These are phyloP conservation scores for Barbarea vulgaris DNA, from an alignment of 345 rosid species.

Conservation along the genomic window DNA sequence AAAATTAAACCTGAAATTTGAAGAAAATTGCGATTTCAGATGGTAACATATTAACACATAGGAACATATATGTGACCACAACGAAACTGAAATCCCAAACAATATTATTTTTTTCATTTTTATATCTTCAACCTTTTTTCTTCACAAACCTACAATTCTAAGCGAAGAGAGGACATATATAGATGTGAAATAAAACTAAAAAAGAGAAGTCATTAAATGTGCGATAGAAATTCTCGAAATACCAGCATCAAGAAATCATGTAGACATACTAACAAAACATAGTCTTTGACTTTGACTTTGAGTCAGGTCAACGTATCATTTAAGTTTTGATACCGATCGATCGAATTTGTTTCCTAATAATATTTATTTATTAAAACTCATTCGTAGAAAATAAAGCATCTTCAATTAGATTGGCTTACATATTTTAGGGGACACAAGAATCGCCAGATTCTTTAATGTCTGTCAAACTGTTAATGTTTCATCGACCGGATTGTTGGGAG, in stretches of 20 bases:
- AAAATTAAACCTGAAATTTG: not conserved
- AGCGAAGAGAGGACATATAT: not conserved
- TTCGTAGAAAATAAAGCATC: not conserved
- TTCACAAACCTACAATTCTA: not conserved
- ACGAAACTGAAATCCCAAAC: not conserved
- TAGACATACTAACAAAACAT: not conserved
- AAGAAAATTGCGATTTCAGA: no score
- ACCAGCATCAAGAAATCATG: not conserved
- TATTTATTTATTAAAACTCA: not conserved
- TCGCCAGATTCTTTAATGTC: constrained; percentile 20
- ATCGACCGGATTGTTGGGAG: constrained; percentile 19
- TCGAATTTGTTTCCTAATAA: not conserved
- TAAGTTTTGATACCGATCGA: not conserved
- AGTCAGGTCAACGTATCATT: not conserved
- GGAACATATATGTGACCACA: not conserved
- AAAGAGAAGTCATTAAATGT: not conserved
- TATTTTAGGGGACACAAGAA: constrained; percentile 12
- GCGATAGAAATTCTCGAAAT: not conserved
- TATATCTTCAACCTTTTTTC: not conserved
- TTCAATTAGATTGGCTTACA: not conserved
- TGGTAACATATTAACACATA: not conserved
- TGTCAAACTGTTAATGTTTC: constrained; percentile 3
- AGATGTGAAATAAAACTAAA: not conserved
- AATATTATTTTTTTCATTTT: not conserved
- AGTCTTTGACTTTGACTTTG: not conserved